Base-by-base conservation (phyloP, 768 basidiomycete species). In the Leccinellum rugosiceps region DNA sequence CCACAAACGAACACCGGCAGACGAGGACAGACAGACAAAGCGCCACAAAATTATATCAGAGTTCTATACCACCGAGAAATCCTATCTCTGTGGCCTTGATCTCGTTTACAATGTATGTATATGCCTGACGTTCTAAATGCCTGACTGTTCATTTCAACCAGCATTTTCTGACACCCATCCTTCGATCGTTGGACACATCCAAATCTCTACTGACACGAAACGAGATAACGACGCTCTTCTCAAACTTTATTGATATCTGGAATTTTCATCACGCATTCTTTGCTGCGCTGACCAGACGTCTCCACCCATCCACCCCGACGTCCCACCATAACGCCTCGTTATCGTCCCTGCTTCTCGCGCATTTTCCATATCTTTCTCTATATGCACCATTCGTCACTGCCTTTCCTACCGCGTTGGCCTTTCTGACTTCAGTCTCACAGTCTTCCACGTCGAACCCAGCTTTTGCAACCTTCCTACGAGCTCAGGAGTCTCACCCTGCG, bases 161-260 rank as follows among this genome's bases (percentile, higher is more conserved):
- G 91, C 86, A 92, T 68, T 94, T 94, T 65, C 78, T 94, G 30
- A 81, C 82, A 10, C 92, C 92, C 3, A 85, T 94, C 57, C 85
- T 94, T 60, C 76, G 76, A 19, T 87, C 92, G 6, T 75, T 93
- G 61, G 88, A 90, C 59, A 84, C 82, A 3, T 63, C 83, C 4
- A 77, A 82, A 25, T 86, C 90, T 3, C 71, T 94, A n/a, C 78
- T 94, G 50, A 78, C 84, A 57, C 83, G 89, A 56, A 71, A 81
- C 3, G 80, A 84, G 46, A 80, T 94, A 56, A 88, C 86, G 1
- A 79, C 84, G 13, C 77, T 93, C 34, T 94, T 94, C 72, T 88
- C 88, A 60, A 93, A 93, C 70, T 92, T 94, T 61, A 86, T 92
- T 67, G 92, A 94, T 71, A 93, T 94, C 32, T 92, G 88, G 92